These are phyloP conservation scores for Gastrolobium villosum DNA, from an alignment of 306 rosid species.

Conservation along the genomic window DNA sequence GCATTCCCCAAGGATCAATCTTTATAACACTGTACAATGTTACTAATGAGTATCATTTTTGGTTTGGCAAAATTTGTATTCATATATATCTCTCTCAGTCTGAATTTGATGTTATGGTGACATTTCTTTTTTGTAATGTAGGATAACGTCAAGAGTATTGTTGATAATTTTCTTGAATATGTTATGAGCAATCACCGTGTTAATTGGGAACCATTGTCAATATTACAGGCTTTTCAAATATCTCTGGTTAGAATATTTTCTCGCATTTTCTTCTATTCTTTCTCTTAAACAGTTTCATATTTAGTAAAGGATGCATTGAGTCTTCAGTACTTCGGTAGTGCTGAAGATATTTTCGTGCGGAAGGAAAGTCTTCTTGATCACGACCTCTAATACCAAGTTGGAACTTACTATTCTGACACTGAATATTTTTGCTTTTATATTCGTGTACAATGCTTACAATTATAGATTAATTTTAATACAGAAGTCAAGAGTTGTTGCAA, in stretches of 20 bases:
- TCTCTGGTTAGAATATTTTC: constrained; percentile 76
- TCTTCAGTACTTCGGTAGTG: no score
- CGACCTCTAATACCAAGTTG: no score
- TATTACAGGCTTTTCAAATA: constrained; percentile 81
- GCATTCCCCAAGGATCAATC: background rate
- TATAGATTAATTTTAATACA: no score
- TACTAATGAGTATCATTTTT: background rate
- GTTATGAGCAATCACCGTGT: constrained; percentile 71
- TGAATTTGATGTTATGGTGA: constrained; percentile 40
- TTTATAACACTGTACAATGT: background rate
- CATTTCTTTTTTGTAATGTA: constrained; percentile 55
- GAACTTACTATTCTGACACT: no score
- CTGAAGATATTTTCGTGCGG: no score
- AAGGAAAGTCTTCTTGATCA: no score
- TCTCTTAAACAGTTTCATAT: background rate
- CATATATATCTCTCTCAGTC: background rate
- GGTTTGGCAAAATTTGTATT: constrained; percentile 11
- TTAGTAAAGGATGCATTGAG: no score
- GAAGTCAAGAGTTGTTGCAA: no score
- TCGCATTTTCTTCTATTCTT: constrained; percentile 20
- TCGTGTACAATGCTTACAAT: no score
- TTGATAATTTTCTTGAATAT: constrained; percentile 66
- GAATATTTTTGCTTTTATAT: no score
- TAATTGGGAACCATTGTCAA: constrained; percentile 58
- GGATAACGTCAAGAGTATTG: constrained; percentile 64